These are phyloP conservation scores for Ogataea pilisensis DNA, from an alignment of 805 yeast genomes.

Conservation along the genomic window DNA sequence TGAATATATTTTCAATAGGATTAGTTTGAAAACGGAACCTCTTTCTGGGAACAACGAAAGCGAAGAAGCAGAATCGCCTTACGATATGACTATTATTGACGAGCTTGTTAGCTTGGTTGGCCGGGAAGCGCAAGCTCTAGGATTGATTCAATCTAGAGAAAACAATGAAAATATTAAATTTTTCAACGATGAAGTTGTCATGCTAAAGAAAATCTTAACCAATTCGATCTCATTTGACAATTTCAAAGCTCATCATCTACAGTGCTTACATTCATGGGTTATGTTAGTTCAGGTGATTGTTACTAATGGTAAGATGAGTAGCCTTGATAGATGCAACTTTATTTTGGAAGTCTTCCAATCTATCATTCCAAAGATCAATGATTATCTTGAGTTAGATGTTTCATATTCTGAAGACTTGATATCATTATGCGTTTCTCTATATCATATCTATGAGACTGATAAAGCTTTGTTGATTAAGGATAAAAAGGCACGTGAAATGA, in stretches of 20 bases:
- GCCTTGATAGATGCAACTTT: constrained; percentile 50
- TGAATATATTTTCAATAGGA: constrained; percentile 38
- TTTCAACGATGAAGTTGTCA: constrained; percentile 21
- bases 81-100: constrained; percentile 41
- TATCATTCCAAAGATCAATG: constrained; percentile 71
- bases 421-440: constrained; percentile 67
- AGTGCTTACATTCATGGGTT: constrained; percentile 78
- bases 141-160: constrained; percentile 20
- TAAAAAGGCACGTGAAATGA: constrained; percentile 27
- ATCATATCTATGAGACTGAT: constrained; percentile 56
- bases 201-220: constrained; percentile 36
- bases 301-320: constrained; percentile 50
- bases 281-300: constrained; percentile 71
- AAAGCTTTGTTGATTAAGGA: constrained; percentile 19
- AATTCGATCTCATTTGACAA: constrained; percentile 44
- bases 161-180: constrained; percentile 11
- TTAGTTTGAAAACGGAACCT: constrained; percentile 27
- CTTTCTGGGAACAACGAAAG: constrained; percentile 7
- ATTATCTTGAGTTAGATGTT: constrained; percentile 63
- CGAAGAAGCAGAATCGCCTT: constrained; percentile 27
- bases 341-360: constrained; percentile 73
- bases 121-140: constrained; percentile 25
- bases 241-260: constrained; percentile 50
- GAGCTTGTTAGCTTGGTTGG: constrained; percentile 22
- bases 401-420: constrained; percentile 71